Conservation (phyloP, 2,329 filamentous ascomycete genomes). For the Emergomyces pasteurianus region DNA sequence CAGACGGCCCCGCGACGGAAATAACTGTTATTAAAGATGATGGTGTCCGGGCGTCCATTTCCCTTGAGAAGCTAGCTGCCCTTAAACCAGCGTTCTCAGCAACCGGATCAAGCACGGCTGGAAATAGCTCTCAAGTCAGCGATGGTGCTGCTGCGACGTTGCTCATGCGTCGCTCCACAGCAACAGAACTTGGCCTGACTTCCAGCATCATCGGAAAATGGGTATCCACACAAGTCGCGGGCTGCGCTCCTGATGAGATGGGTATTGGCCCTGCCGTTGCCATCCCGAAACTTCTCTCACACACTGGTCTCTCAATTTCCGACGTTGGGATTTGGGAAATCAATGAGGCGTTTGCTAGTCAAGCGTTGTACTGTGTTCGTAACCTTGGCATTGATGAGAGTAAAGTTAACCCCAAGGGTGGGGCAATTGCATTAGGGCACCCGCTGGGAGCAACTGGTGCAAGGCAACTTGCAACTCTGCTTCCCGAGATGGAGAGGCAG, state of each 20-base stretch:
- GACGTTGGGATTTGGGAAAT: conserved; percentile 86
- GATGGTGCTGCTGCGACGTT: conserved; percentile 78
- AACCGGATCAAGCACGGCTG: conserved; percentile 68
- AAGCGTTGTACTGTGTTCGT: conserved; percentile 58
- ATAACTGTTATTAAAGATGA: conserved; percentile 69
- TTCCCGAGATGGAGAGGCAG: conserved; percentile 55
- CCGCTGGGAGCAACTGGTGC: conserved; percentile 82
- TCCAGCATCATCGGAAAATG: conserved; percentile 69
- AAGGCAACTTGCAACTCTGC: conserved; percentile 62
- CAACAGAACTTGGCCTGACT: conserved; percentile 57
- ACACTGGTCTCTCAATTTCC: conserved; percentile 51
- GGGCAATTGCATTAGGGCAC: conserved; percentile 88
- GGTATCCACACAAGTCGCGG: conserved; percentile 61
- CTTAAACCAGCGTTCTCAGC: conserved; percentile 77
- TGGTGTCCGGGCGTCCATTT: conserved; percentile 60
- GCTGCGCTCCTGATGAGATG: conserved; percentile 86
- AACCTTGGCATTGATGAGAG: conserved; percentile 47
- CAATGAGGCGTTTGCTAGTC: conserved; percentile 65
- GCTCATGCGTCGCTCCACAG: conserved; percentile 74
- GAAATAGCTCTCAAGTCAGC: conserved; percentile 73
- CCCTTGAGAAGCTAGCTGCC: conserved; percentile 56
- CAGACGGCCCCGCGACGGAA: conserved; percentile 43
- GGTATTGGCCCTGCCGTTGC: conserved; percentile 78
- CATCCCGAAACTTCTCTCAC: conserved; percentile 66
- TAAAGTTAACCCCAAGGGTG: conserved; percentile 81